Percentiles rank a stretch among this genome's conserved stretches.
Evolutionary conservation across 768 basidiomycete species (phyloP).

Genomic region (Podaxis mareebaensis): DNA sequence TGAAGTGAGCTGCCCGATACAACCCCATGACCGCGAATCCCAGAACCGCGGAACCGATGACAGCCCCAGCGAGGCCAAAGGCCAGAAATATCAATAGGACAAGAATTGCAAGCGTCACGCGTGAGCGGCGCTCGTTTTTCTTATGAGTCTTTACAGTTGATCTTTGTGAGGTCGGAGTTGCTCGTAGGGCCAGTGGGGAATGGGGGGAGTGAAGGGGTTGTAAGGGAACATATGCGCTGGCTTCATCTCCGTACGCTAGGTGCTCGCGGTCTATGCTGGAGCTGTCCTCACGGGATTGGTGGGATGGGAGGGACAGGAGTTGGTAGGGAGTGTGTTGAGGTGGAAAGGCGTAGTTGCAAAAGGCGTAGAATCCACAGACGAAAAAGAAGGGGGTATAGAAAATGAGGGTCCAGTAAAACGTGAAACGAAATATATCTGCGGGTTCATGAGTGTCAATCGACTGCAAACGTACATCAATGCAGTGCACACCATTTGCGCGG

Average conservation of each 20-base stretch:
- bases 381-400: slow-evolving; percentile 54
- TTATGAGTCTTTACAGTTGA: slow-evolving; percentile 19
- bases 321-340: slow-evolving; percentile 24
- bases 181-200: slow-evolving; percentile 5
- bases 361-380: slow-evolving; percentile 48
- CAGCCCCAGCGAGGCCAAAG: slow-evolving; percentile 45
- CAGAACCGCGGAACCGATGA: slow-evolving; percentile 46
- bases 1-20: slow-evolving; percentile 43
- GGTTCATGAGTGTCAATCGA: background rate
- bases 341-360: slow-evolving; percentile 52
- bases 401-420: slow-evolving; percentile 52
- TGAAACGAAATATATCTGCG: slow-evolving; percentile 53
- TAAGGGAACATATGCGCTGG: slow-evolving; percentile 20
- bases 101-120: slow-evolving; percentile 47
- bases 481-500: slow-evolving; percentile 35
- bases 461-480: background rate
- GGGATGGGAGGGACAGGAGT: background rate
- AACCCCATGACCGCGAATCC: slow-evolving; percentile 47
- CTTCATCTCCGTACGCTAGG: background rate
- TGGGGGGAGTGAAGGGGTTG: slow-evolving; percentile 10
- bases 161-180: slow-evolving; percentile 22
- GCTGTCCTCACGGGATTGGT: background rate
- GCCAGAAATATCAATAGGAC: slow-evolving; percentile 43
- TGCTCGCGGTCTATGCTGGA: background rate
- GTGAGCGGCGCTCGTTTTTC: slow-evolving; percentile 42